Conservation (phyloP, 345 rosid species). For the Euphorbia tirucalli region DNA sequence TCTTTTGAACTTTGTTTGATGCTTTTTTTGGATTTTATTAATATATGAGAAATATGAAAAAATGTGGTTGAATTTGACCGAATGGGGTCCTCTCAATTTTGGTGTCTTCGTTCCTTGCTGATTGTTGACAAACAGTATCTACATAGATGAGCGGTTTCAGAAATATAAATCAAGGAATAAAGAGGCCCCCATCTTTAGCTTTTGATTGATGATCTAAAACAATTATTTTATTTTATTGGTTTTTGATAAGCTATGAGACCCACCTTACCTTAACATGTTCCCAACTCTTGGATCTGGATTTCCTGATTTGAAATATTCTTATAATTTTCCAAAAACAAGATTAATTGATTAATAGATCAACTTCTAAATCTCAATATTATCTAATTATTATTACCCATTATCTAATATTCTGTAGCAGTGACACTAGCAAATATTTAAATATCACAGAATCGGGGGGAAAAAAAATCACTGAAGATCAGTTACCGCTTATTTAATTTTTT, state of each 20-base stretch:
- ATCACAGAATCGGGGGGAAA: too few relatives aligned
- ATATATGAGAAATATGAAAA: background rate
- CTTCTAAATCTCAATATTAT: background rate
- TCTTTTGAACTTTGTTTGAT: constrained; percentile 12
- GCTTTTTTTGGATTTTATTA: constrained; percentile 9
- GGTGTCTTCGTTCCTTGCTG: constrained; percentile 14
- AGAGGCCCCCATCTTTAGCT: background rate
- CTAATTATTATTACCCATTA: background rate
- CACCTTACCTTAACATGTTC: constrained; percentile 8
- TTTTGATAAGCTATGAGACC: constrained; percentile 4
- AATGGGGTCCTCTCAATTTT: constrained; percentile 14
- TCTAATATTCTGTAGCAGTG: background rate
- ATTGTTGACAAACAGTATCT: constrained; percentile 20
- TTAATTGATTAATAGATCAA: background rate
- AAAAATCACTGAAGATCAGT: too few relatives aligned
- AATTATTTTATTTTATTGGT: background rate
- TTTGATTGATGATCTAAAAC: background rate
- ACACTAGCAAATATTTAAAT: background rate
- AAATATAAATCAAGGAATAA: constrained; percentile 11
- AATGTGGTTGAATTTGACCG: background rate
- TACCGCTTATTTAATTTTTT: too few relatives aligned
- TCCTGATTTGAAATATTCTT: too few relatives aligned
- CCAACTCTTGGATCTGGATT: too few relatives aligned
- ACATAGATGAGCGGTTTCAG: background rate
- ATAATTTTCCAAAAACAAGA: too few relatives aligned